Evolutionary conservation across 106 monocot genomes (phyloP).

Genomic region (Dendrobium catenatum): DNA sequence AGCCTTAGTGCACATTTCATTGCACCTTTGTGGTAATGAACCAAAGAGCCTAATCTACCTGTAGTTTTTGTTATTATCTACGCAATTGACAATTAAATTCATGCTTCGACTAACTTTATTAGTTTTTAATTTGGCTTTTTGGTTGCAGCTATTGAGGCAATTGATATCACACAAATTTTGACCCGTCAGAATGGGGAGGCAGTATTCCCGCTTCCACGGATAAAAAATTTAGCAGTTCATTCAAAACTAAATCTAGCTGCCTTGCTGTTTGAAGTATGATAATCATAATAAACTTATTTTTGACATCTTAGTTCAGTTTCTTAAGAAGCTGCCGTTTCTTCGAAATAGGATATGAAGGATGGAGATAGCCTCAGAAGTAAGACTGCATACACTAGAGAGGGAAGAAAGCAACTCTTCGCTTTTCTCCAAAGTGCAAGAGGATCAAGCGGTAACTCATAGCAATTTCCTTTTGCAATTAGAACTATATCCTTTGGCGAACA

Average conservation of each 20-base stretch:
- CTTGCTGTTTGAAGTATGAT: slow-evolving; percentile 38
- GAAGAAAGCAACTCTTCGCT: slow-evolving; percentile 89
- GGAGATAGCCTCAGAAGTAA: slow-evolving; percentile 56
- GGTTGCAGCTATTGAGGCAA: slow-evolving; percentile 70
- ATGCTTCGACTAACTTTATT: too few species aligned
- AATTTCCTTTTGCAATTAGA: not conserved
- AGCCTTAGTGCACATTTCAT: too few species aligned
- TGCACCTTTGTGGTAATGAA: too few species aligned
- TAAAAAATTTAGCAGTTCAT: slow-evolving; percentile 73
- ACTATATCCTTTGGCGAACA: not conserved
- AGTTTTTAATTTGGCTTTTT: too few species aligned
- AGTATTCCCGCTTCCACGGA: slow-evolving; percentile 78
- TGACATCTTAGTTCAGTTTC: not conserved
- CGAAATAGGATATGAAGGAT: slow-evolving; percentile 50
- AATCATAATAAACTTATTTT: not conserved
- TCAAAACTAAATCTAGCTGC: slow-evolving; percentile 84
- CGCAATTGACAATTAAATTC: too few species aligned
- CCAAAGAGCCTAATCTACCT: too few species aligned
- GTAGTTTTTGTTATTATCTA: too few species aligned
- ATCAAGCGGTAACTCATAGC: slow-evolving; percentile 52
- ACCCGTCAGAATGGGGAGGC: slow-evolving; percentile 84
- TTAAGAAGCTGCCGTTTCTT: not conserved
- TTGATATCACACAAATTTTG: slow-evolving; percentile 73
- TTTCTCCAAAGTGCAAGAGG: slow-evolving; percentile 95
- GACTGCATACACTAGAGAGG: slow-evolving; percentile 85